These are phyloP conservation scores for Terfezia boudieri DNA, from an alignment of 495 filamentous ascomycete species.

Conservation along the genomic window DNA sequence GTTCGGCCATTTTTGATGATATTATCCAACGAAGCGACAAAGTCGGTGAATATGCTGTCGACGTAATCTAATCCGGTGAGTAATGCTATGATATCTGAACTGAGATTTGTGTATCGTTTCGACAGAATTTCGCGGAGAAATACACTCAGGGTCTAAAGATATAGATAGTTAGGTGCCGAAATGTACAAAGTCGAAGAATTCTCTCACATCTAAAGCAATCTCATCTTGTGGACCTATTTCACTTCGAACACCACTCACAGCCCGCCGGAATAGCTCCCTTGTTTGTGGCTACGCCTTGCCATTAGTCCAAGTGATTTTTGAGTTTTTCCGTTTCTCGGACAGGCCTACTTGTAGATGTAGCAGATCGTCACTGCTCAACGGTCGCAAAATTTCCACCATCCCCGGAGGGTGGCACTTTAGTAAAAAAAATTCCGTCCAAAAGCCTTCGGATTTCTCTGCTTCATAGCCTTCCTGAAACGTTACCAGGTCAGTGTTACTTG, in stretches of 20 bases:
- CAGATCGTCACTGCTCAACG: slow-evolving; percentile 47
- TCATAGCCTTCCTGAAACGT: slow-evolving; percentile 25
- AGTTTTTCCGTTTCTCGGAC: too few relatives aligned
- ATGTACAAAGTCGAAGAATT: slow-evolving; percentile 1
- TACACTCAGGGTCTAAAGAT: slow-evolving; percentile 56
- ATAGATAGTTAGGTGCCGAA: slow-evolving; percentile 21
- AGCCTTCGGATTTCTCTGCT: slow-evolving; percentile 56
- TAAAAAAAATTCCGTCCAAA: slow-evolving; percentile 92
- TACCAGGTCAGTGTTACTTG: slow-evolving; percentile 15
- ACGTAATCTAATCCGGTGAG: slow-evolving; percentile 73
- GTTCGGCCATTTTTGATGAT: slow-evolving; percentile 58
- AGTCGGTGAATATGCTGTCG: slow-evolving; percentile 66
- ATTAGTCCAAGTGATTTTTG: too few relatives aligned
- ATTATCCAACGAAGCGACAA: slow-evolving; percentile 59
- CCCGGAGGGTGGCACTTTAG: slow-evolving; percentile 49
- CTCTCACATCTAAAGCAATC: slow-evolving; percentile 70
- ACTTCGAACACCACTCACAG: slow-evolving; percentile 43
- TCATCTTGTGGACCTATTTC: slow-evolving; percentile 40
- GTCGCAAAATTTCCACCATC: slow-evolving; percentile 42
- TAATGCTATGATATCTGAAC: slow-evolving; percentile 78
- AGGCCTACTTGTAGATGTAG: slow-evolving; percentile 41
- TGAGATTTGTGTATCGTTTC: slow-evolving; percentile 89
- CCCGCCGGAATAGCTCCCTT: slow-evolving; percentile 51
- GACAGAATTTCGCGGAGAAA: slow-evolving; percentile 60
- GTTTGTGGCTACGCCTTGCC: slow-evolving; percentile 34